Conservation (phyloP, 2,329 filamentous ascomycete species). For the Sordariomycetes sp. region DNA sequence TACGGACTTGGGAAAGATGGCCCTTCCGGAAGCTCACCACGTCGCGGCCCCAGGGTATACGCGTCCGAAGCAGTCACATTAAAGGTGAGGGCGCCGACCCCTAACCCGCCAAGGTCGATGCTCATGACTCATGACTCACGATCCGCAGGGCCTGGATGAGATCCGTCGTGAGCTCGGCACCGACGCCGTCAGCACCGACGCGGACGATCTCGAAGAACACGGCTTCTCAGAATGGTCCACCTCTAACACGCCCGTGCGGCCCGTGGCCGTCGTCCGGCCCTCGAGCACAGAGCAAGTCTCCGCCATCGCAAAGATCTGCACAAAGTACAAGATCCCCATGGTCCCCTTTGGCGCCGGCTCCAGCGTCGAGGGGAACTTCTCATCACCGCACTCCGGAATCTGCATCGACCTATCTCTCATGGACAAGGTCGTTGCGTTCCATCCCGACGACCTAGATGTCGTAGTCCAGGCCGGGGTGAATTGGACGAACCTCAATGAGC, state of each 20-base stretch:
- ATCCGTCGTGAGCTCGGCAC: conserved; percentile 37
- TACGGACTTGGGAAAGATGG: neutral
- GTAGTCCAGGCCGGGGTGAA: conserved; percentile 56
- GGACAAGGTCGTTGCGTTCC: conserved; percentile 50
- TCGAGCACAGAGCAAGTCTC: conserved; percentile 51
- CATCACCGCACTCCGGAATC: conserved; percentile 52
- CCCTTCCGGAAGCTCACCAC: too few species aligned
- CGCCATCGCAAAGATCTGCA: conserved; percentile 47
- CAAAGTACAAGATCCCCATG: conserved; percentile 52
- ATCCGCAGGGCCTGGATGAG: conserved; percentile 38
- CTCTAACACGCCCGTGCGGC: conserved; percentile 48
- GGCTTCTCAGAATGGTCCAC: conserved; percentile 61
- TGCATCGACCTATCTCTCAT: conserved; percentile 58
- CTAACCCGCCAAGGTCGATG: neutral
- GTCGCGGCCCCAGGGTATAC: too few species aligned
- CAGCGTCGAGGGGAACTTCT: conserved; percentile 59
- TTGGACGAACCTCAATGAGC: conserved; percentile 54
- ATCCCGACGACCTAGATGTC: conserved; percentile 58
- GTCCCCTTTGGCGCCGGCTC: conserved; percentile 65
- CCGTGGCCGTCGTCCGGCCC: conserved; percentile 53
- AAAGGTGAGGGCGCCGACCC: neutral
- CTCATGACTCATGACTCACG: too few species aligned
- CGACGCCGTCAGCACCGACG: conserved; percentile 48
- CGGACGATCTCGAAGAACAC: conserved; percentile 49
- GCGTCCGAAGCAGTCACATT: neutral